Percentiles rank a stretch among this genome's conserved stretches.
phyloP scores from a whole-genome alignment of 495 filamentous ascomycete genomes.

The Daldinia grandis region DNA sequence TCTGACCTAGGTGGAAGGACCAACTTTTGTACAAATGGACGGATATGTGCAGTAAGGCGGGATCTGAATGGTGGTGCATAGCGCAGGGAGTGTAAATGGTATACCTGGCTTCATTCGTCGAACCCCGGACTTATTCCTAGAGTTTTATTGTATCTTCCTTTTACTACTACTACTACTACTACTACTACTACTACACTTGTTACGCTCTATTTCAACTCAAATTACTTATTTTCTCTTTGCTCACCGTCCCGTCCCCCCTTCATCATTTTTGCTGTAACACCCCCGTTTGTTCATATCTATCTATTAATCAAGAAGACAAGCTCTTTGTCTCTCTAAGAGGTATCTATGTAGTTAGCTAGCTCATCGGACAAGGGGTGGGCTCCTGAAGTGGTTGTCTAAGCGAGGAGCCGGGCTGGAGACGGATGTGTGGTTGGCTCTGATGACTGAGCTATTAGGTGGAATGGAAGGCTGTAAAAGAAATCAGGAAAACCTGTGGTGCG shows the following conservation, averaged over 20 bases:
- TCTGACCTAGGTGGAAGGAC: constrained; percentile 46
- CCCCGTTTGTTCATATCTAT: constrained; percentile 8
- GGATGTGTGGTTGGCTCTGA: constrained; percentile 2
- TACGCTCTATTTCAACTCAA: constrained; percentile 12
- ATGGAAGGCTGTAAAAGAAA: neutral
- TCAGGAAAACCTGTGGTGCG: neutral
- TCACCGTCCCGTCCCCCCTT: neutral
- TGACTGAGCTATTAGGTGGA: neutral
- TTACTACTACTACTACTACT: constrained; percentile 1
- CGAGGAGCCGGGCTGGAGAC: constrained; percentile 9
- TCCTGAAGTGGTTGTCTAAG: neutral
- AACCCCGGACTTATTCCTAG: constrained; percentile 35
- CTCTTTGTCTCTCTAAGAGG: constrained; percentile 4
- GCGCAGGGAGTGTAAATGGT: constrained; percentile 70
- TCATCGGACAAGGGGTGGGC: neutral
- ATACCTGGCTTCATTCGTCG: constrained; percentile 63
- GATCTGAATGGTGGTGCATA: constrained; percentile 60
- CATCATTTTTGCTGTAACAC: neutral
- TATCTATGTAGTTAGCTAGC: constrained; percentile 4
- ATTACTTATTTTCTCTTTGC: neutral
- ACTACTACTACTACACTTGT: constrained; percentile 11
- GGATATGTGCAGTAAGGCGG: constrained; percentile 46
- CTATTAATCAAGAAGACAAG: neutral
- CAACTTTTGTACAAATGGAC: constrained; percentile 49
- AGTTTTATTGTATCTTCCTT: constrained; percentile 33